Base-by-base conservation (phyloP, 768 basidiomycete species). In the Termitomyces sp. region DNA sequence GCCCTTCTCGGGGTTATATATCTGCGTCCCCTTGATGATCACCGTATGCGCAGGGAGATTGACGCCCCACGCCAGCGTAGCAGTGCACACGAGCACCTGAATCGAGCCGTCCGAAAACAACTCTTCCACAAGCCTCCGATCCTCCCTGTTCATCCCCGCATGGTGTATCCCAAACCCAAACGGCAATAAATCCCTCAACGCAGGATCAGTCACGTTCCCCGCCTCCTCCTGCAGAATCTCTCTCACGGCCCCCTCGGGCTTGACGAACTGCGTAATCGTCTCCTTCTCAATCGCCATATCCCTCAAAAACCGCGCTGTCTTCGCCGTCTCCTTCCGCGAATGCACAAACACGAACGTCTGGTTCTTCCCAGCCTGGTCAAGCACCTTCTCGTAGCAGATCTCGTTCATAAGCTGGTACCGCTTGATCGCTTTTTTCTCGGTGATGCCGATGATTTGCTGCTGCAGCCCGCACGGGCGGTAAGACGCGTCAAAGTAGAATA, bases 11-110 rank as follows among this genome's bases (percentile, higher is more conserved):
- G 97, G 97, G 72, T 97, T 98, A 75, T 98, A 99, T 61, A 98
- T 95, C 75, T 98, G 95, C 0, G 97, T 98, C n/a, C 97, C 97
- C 71, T 98, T 99, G 80, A 99, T 98, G 76, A 98, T 94, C 74
- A 98, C 96, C 8, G 93, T 90, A 63, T 98, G 97, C 1, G 95
- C 96, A 3, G 97, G 97, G 0, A 98, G 77, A 69, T 99, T 99
- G 74, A 99, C 96, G 77, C 96, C 97, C 97, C 97, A 99, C 0
- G 97, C 97, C 39, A 99, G 87, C 2, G 96, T 98, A 5, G 97
- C 97, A 0, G 97, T 99, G 70, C 93, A 97, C 46, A 97, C 93
- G 27, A 99, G 79, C 0, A 98, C 95, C 69, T 96, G 95, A 33
- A 99, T 80, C 24, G 91, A 87, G 0, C 95, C 93, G 52, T 96